These are phyloP conservation scores for Leccinum imitatum DNA, from an alignment of 768 basidiomycete species.

Conservation along the genomic window DNA sequence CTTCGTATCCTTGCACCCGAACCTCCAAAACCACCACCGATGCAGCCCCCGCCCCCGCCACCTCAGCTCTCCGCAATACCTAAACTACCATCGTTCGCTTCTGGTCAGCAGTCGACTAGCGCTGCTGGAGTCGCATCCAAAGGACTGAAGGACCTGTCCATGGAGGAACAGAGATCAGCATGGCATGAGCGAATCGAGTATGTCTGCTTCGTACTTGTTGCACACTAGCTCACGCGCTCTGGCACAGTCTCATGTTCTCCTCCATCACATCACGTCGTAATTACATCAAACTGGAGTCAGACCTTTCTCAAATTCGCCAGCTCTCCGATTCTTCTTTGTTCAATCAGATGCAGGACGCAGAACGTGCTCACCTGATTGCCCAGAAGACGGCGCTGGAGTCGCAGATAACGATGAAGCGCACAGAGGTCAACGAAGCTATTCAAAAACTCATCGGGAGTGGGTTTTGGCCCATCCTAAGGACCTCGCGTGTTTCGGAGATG, in stretches of 20 bases:
- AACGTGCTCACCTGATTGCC: constrained; percentile 23
- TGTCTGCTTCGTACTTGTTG: constrained; percentile 12
- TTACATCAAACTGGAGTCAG: constrained; percentile 31
- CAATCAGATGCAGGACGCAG: constrained; percentile 25
- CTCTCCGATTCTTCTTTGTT: constrained; percentile 27
- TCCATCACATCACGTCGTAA: constrained; percentile 36
- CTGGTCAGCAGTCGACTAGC: constrained; percentile 8
- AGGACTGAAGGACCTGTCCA: constrained; percentile 25
- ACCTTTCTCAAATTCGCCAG: constrained; percentile 28
- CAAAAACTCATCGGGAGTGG: constrained; percentile 33
- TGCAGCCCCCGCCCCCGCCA: constrained; percentile 23
- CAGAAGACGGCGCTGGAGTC: constrained; percentile 26
- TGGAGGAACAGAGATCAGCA: constrained; percentile 36
- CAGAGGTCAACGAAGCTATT: constrained; percentile 31
- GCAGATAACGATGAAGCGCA: constrained; percentile 31
- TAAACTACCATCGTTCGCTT: constrained; percentile 20
- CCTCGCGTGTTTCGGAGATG: constrained; percentile 25
- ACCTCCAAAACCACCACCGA: constrained; percentile 15
- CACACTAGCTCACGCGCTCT: constrained; percentile 1
- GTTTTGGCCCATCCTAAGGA: constrained; percentile 41
- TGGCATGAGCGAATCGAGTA: constrained; percentile 45
- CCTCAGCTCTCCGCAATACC: constrained; percentile 19
- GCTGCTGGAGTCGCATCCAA: constrained; percentile 1
- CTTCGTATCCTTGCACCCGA: constrained; percentile 5
- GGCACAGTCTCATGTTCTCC: constrained; percentile 36